Evolutionary conservation across 192 early-diverging fungal genomes (phyloP).

Genomic region (Borealophlyctis nickersoniae): DNA sequence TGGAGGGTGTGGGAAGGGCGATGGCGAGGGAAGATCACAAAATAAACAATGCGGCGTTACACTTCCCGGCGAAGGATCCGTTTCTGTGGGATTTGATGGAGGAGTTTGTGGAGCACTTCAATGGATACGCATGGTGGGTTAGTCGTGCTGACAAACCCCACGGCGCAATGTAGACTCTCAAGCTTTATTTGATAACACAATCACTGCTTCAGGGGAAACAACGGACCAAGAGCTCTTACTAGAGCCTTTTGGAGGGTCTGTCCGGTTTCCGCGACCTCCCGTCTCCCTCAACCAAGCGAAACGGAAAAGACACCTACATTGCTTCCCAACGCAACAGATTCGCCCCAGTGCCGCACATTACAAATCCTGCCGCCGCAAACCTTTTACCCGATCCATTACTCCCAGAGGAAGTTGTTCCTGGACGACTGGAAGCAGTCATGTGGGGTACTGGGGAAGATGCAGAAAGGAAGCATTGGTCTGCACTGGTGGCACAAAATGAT

Average conservation of each 20-base stretch:
- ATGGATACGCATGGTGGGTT: conserved; percentile 30
- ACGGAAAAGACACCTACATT: too few relatives aligned
- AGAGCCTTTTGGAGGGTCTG: conserved; percentile 8
- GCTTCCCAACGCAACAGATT: too few relatives aligned
- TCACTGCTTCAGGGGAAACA: conserved; percentile 22
- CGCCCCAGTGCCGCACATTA: conserved; percentile 14
- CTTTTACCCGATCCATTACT: conserved; percentile 25
- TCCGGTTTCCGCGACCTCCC: conserved; percentile 5
- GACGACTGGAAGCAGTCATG: conserved; percentile 10
- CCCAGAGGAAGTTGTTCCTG: neutral
- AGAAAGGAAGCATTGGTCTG: conserved; percentile 18
- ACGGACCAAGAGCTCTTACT: conserved; percentile 25
- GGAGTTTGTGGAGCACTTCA: conserved; percentile 31
- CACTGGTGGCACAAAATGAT: conserved; percentile 37
- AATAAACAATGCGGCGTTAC: conserved; percentile 35
- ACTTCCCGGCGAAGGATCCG: conserved; percentile 25
- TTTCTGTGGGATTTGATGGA: conserved; percentile 39
- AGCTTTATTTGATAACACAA: neutral
- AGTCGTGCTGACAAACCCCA: too few relatives aligned
- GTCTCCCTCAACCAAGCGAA: too few relatives aligned
- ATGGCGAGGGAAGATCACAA: conserved; percentile 22
- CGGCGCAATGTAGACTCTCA: neutral
- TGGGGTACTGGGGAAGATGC: neutral
- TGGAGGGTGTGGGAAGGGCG: conserved; percentile 19
- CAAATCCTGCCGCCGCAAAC: conserved; percentile 11